Conservation (phyloP, 495 filamentous ascomycete genomes). For the Podospora anserina region DNA sequence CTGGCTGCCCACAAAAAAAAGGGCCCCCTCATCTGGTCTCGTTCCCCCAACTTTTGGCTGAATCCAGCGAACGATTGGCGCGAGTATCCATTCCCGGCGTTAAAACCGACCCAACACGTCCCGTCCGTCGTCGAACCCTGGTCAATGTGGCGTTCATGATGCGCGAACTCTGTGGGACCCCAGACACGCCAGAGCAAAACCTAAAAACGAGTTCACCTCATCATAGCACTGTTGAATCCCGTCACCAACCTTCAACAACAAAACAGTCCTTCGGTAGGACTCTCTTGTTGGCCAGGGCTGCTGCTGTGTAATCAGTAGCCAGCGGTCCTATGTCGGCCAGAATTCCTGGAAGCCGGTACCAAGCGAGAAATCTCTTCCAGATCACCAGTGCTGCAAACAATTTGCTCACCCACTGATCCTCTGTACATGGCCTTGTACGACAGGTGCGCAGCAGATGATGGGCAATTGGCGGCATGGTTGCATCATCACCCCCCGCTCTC, state of each 20-base stretch:
- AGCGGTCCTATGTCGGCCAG: conserved; percentile 28
- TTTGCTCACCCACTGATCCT: conserved; percentile 1
- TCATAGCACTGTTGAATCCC: no score
- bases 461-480: conserved; percentile 24
- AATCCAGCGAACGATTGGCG: conserved; percentile 17
- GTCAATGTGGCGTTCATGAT: conserved; percentile 21
- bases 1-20: conserved; percentile 2
- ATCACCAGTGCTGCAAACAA: conserved; percentile 1
- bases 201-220: conserved; percentile 4
- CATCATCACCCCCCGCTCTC: conserved; percentile 23
- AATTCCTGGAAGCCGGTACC: conserved; percentile 8
- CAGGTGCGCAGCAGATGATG: conserved; percentile 4
- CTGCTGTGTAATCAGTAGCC: conserved; percentile 9
- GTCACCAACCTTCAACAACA: not conserved
- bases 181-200: not conserved
- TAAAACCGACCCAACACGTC: conserved; percentile 25
- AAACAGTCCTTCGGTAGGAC: not conserved
- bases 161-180: conserved; percentile 13
- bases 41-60: conserved; percentile 21
- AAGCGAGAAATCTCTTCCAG: not conserved
- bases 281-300: conserved; percentile 1
- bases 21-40: not conserved
- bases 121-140: conserved; percentile 17
- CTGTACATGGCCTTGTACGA: conserved; percentile 6
- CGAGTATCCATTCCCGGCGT: conserved; percentile 23